These are phyloP conservation scores for Macrocybe gigantea DNA, from an alignment of 768 basidiomycete species.

Conservation along the genomic window DNA sequence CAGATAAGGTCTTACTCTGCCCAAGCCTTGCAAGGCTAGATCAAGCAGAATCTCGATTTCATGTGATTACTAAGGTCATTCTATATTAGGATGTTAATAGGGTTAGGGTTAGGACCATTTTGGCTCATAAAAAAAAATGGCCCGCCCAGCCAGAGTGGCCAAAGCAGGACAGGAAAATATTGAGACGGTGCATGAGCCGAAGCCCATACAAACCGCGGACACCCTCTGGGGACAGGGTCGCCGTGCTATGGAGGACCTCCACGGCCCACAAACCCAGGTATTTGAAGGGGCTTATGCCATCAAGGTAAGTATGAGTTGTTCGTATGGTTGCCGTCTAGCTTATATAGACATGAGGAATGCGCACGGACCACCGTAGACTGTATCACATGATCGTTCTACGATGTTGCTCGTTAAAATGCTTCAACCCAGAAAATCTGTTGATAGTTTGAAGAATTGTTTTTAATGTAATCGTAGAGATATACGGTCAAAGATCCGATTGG, in stretches of 20 bases:
- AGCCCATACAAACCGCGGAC: constrained; percentile 47
- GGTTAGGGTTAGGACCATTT: constrained; percentile 32
- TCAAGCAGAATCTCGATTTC: too few species aligned
- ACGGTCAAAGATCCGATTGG: too few species aligned
- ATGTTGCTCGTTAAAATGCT: too few species aligned
- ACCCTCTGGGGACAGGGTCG: constrained; percentile 65
- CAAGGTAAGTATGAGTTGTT: constrained; percentile 55
- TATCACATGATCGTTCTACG: too few species aligned
- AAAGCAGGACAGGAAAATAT: constrained; percentile 4
- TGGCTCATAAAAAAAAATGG: constrained; percentile 20
- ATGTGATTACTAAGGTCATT: too few species aligned
- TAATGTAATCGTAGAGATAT: too few species aligned
- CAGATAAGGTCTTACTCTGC: too few species aligned
- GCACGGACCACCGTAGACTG: constrained; percentile 30
- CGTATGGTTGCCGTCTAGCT: background rate
- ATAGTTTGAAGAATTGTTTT: too few species aligned
- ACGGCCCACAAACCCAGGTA: constrained; percentile 51
- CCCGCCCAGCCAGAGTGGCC: constrained; percentile 13
- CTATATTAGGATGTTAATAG: constrained; percentile 4
- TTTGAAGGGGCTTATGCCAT: constrained; percentile 53
- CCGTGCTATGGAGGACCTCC: constrained; percentile 62
- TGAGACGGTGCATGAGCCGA: constrained; percentile 52
- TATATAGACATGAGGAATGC: constrained; percentile 24
- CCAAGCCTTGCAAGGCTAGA: too few species aligned
- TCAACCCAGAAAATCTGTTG: too few species aligned